A percentile compares a stretch with the other conserved stretches of the same genome.
phyloP scores from a whole-genome alignment of 2,329 filamentous ascomycete genomes.

The Aspergillus puulaauensis region DNA sequence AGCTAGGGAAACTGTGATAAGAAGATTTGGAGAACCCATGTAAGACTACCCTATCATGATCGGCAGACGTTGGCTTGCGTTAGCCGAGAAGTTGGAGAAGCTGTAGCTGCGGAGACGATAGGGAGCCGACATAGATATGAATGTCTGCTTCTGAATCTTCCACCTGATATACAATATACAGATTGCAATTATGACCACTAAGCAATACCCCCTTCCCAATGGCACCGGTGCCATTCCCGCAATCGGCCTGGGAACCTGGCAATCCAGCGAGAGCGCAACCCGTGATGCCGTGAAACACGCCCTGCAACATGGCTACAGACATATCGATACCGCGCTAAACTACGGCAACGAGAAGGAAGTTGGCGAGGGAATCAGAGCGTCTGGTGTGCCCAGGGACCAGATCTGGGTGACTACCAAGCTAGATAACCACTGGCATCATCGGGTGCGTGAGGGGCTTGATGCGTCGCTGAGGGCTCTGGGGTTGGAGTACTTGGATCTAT shows the following conservation, averaged over 20 bases:
- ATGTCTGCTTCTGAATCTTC: background rate
- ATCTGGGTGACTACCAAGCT: conserved; percentile 69
- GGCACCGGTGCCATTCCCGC: conserved; percentile 48
- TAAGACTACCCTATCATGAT: background rate
- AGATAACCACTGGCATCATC: conserved; percentile 64
- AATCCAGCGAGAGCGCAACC: conserved; percentile 54
- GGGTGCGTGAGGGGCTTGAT: conserved; percentile 61
- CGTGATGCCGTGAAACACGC: conserved; percentile 49
- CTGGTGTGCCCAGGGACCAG: conserved; percentile 64
- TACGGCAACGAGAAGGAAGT: conserved; percentile 69
- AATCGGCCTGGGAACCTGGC: conserved; percentile 56
- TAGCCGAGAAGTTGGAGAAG: background rate
- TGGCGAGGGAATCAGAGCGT: conserved; percentile 64
- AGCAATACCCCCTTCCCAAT: conserved; percentile 32
- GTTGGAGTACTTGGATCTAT: conserved; percentile 69
- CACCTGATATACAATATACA: too few species aligned
- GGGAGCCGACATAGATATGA: background rate
- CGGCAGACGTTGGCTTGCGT: background rate
- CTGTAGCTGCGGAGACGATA: background rate
- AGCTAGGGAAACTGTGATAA: background rate
- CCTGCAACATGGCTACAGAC: conserved; percentile 53
- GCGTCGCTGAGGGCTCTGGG: conserved; percentile 64
- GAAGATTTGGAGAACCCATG: background rate
- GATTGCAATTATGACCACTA: conserved; percentile 3
- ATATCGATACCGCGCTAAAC: conserved; percentile 53